Evolutionary conservation across 768 basidiomycete species (phyloP).

Genomic region (Mycena metata): DNA sequence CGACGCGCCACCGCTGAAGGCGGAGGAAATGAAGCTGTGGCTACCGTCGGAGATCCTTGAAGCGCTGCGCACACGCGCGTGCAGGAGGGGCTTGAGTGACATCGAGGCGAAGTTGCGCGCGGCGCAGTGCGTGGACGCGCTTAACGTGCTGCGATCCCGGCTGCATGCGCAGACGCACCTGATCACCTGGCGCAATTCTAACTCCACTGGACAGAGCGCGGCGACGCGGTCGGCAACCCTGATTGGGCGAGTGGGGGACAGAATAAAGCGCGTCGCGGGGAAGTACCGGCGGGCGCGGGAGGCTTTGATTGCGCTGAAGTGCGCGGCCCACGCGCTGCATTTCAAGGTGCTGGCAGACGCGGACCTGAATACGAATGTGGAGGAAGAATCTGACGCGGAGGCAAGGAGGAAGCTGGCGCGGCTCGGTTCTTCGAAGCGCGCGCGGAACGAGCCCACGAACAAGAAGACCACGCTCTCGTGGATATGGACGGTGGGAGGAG

Average conservation of each 20-base stretch:
- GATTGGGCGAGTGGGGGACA: conserved; percentile 27
- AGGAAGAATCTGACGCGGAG: conserved; percentile 1
- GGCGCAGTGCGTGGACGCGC: conserved; percentile 19
- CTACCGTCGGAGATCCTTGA: conserved; percentile 20
- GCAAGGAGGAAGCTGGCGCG: background rate
- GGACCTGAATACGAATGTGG: background rate
- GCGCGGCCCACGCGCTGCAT: background rate
- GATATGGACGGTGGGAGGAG: conserved; percentile 25
- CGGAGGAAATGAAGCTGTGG: conserved; percentile 30
- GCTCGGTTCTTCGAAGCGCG: background rate
- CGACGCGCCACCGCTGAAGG: background rate
- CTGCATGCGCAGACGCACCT: conserved; percentile 30
- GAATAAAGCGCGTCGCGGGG: background rate
- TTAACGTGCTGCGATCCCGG: background rate
- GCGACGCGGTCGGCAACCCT: conserved; percentile 19
- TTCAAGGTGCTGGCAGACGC: background rate
- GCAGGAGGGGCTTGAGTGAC: background rate
- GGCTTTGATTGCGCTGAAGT: conserved; percentile 7
- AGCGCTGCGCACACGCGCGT: background rate
- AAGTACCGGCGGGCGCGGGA: conserved; percentile 7
- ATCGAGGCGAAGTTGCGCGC: conserved; percentile 17
- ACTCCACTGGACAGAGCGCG: conserved; percentile 13
- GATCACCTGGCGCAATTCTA: conserved; percentile 18
- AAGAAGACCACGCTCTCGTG: conserved; percentile 14
- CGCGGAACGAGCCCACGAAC: conserved; percentile 2